Conservation (phyloP, 371 early-diverging fungal genomes). For the Circinella umbellata region DNA sequence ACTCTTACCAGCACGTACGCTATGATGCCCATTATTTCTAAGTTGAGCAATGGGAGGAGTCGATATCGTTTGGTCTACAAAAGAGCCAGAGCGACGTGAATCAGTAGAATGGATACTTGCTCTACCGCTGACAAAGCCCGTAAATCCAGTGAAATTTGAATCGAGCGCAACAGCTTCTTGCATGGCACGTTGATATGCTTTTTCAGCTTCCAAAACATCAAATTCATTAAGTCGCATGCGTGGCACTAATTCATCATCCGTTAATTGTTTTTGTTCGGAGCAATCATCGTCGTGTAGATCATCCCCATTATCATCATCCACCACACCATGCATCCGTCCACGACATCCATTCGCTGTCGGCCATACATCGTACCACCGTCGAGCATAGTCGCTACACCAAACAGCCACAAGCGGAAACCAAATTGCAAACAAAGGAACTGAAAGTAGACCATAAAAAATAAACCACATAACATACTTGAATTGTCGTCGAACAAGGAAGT, state of each 20-base stretch:
- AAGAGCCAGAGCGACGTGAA: conserved; percentile 12
- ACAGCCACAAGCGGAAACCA: conserved; percentile 49
- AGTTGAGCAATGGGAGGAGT: conserved; percentile 41
- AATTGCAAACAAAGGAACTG: conserved; percentile 44
- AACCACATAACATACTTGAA: conserved; percentile 55
- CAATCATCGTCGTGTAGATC: conserved; percentile 1
- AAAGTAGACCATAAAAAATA: conserved; percentile 40
- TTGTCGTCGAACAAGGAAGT: conserved; percentile 42
- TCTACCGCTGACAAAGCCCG: conserved; percentile 30
- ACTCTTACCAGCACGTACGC: conserved; percentile 10
- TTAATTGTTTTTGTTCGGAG: conserved; percentile 18
- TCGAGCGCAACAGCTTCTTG: conserved; percentile 52
- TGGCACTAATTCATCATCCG: conserved; percentile 22
- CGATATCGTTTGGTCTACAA: conserved; percentile 15
- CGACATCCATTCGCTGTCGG: conserved; percentile 21
- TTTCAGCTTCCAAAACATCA: conserved; percentile 38
- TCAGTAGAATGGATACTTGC: conserved; percentile 12
- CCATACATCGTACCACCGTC: conserved; percentile 54
- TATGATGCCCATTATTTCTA: conserved; percentile 23
- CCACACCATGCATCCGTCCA: conserved; percentile 41
- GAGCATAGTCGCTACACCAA: conserved; percentile 45
- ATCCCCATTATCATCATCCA: conserved; percentile 23
- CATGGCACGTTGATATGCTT: conserved; percentile 30
- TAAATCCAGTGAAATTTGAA: conserved; percentile 48
- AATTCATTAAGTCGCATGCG: conserved; percentile 43